Base-by-base conservation (phyloP, 768 basidiomycete genomes). In the Strobilomyces confusus region DNA sequence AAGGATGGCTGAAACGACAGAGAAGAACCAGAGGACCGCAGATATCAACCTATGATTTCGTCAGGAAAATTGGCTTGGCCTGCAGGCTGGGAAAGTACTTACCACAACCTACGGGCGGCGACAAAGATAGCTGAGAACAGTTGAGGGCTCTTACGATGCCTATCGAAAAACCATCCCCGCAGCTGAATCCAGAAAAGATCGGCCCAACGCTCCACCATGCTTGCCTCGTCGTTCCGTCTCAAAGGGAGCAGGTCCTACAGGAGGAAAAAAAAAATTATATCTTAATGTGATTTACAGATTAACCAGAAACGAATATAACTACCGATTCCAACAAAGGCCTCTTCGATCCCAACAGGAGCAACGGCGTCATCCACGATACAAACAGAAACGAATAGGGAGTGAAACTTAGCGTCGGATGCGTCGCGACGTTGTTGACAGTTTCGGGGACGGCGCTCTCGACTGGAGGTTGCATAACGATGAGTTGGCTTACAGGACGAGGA, bases 261-360 rank as follows among this genome's bases (percentile, higher is more conserved):
- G 9, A 38, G 47, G 38, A 41, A 43, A 52, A 52, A 47, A 20
- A 54, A 25, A 43, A 52, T 49, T 52, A 61, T 19, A 62, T 48
- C 36, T 61, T 44, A 62, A 64, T 42, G 34, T 54, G 52, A 55
- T 51, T 30, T 65, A 63, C 57, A 58, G 5, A 6, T 63, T 29
- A 66, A 14, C 64, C 59, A 57, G 57, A 63, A 55, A 37, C 19
- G 29, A 59, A 66, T 54, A 65, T 63, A 65, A 61, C 62, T 61
- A 66, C 64, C 64, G 64, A 61, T 65, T 65, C 62, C 59, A 65
- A 51, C 55, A 65, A 55, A n/a, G 64, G 64, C 30, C 64, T 57
- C 56, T 63, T 65, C 29, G 62, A 49, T 47, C 64, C 64, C 54
- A 65, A 50, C n/a, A 36, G 45, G 47, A 65, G 57, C 48, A 65